Base-by-base conservation (phyloP, 139 green algal genomes). In the Spirogloea muscicola region DNA sequence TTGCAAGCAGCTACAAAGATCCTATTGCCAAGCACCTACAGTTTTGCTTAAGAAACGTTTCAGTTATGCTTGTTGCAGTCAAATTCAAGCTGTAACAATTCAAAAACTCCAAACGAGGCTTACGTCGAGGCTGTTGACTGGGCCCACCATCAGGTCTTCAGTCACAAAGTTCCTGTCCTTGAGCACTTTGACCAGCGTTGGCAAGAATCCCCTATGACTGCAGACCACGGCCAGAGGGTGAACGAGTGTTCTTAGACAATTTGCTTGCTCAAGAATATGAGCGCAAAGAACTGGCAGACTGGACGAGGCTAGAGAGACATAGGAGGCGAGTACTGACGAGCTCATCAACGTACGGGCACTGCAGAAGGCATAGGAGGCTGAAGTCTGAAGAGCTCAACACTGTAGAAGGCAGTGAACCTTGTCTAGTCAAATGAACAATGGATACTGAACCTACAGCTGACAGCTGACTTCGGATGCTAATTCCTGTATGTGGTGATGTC, bases 141-240 rank as follows among this genome's bases (percentile, higher is more conserved):
- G 29, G 29, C 68, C 68, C 10, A 76, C 68, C 10, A 79, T 6
- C 25, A 79, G 71, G 39, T 79, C 71, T 44, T 79, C 71, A 16
- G 61, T 79, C 1, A 79, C 10, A 16, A 79, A 79, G 29, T 51
- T 62, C n/a, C 37, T 7, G 16, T 67, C 65, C 62, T 79, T 79
- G 27, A 79, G 1, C 9, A 18, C 38, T 16, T n/a, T 3, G 29
- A 75, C 37, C n/a, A 79, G 49, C 25, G 16, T 51, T 16, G 58
- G 51, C 40, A 76, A 31, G 21, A 76, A 33, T 9, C 67, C 67
- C 13, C 38, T 36, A 29, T 76, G 67, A 49, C 67, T 68, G 67
- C 49, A n/a, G 43, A n/a, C 27, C 7, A 61, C 27, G 5, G 38
- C 6, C 4, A 36, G 27, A 65, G 18, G 29, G 13, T 13, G 18